Percentiles rank a stretch among this genome's conserved stretches.
Evolutionary conservation across 1,284 basidiomycete species (phyloP).

Genomic region (Mycena citricolor): DNA sequence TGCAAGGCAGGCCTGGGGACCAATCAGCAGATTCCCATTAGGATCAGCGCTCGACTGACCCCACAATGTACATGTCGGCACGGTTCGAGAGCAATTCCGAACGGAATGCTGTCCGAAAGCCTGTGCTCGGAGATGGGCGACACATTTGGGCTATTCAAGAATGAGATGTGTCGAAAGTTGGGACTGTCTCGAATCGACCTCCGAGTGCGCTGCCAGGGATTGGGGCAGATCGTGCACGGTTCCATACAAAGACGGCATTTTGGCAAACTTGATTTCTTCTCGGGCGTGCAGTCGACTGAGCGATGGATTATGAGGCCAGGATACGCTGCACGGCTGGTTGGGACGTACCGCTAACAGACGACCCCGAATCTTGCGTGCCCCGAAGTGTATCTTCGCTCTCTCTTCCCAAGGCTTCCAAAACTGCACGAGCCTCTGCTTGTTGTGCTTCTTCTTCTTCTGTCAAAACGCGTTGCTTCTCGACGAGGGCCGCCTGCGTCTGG

Average conservation of each 20-base stretch:
- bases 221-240: conserved; percentile 17
- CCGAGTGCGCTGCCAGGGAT: conserved; percentile 23
- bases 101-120: conserved; percentile 1
- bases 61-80: conserved; percentile 25
- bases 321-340: no score
- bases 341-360: no score
- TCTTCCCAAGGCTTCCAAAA: background rate
- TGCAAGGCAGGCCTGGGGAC: conserved; percentile 19
- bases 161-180: conserved; percentile 1
- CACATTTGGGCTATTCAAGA: conserved; percentile 11
- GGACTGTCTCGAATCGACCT: conserved; percentile 7
- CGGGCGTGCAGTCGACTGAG: background rate
- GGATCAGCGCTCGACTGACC: conserved; percentile 1
- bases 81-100: conserved; percentile 21
- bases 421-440: conserved; percentile 8
- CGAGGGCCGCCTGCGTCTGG: conserved; percentile 1
- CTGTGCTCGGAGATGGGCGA: conserved; percentile 5
- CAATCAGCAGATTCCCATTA: background rate
- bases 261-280: conserved; percentile 1
- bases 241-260: conserved; percentile 23
- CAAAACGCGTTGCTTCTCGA: conserved; percentile 1
- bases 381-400: no score
- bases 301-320: background rate
- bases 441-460: conserved; percentile 5
- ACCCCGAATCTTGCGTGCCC: no score